Percentiles rank a stretch among this genome's conserved stretches.
phyloP scores from a whole-genome alignment of 495 filamentous ascomycete genomes.

The Extremus antarcticus region DNA sequence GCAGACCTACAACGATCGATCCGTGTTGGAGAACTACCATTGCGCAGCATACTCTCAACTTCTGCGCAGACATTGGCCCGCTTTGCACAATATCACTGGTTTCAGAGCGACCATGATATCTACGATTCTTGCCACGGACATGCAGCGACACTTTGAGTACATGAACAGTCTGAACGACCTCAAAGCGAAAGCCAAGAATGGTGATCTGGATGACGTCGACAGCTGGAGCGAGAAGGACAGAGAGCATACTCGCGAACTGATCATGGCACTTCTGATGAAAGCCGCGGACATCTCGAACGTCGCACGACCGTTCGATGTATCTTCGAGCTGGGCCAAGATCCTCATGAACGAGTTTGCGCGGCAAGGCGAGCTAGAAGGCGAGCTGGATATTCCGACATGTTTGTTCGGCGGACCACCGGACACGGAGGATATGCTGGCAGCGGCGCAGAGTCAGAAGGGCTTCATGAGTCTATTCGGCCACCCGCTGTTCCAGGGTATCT shows the following conservation, averaged over 20 bases:
- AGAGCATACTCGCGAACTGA: constrained; percentile 62
- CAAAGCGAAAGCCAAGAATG: constrained; percentile 61
- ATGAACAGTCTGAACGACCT: constrained; percentile 73
- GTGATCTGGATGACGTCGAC: constrained; percentile 43
- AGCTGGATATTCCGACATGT: constrained; percentile 75
- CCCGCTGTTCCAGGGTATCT: constrained; percentile 77
- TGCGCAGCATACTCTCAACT: constrained; percentile 97
- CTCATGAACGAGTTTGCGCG: constrained; percentile 88
- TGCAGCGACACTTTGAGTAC: constrained; percentile 92
- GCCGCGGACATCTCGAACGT: constrained; percentile 99
- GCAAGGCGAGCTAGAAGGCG: constrained; percentile 82
- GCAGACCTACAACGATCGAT: constrained; percentile 96
- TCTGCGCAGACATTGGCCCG: constrained; percentile 82
- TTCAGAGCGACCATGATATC: constrained; percentile 88
- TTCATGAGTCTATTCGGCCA: constrained; percentile 95
- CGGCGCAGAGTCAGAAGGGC: constrained; percentile 78
- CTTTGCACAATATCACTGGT: constrained; percentile 57
- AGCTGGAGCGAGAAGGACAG: constrained; percentile 62
- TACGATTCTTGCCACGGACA: constrained; percentile 90
- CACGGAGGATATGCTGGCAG: constrained; percentile 65
- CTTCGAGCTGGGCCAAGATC: constrained; percentile 77
- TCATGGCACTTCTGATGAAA: constrained; percentile 87
- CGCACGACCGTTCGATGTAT: constrained; percentile 65
- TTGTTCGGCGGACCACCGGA: constrained; percentile 75
- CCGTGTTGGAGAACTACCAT: constrained; percentile 93